A percentile compares a stretch with the other conserved stretches of the same genome.
Conservation (phyloP, 2,329 filamentous ascomycete species). For the Aspergillus caelatus region DNA sequence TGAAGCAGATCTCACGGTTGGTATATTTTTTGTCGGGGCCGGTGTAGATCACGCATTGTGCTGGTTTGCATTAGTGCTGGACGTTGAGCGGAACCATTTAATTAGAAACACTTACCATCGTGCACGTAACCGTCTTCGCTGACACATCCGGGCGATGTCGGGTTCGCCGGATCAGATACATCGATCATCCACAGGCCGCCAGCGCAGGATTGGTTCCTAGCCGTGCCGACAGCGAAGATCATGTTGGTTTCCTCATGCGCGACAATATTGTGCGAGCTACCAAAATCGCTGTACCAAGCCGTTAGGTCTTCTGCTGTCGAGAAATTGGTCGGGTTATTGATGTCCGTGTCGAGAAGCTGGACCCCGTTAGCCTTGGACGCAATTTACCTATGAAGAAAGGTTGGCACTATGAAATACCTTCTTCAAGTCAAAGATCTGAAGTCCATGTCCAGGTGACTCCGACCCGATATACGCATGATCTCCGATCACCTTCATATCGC, state of each 20-base stretch:
- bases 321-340: slow-evolving; percentile 15
- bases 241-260: slow-evolving; percentile 21
- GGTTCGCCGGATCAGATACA: slow-evolving; percentile 21
- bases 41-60: slow-evolving; percentile 23
- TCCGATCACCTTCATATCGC: slow-evolving; percentile 22
- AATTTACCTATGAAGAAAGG: too few species aligned
- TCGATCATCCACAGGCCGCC: slow-evolving; percentile 25
- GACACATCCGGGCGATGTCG: slow-evolving; percentile 20
- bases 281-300: slow-evolving; percentile 21
- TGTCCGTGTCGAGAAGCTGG: slow-evolving; percentile 5
- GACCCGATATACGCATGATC: slow-evolving; percentile 23
- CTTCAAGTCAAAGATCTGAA: slow-evolving; percentile 24
- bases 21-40: slow-evolving; percentile 20
- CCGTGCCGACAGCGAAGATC: slow-evolving; percentile 23
- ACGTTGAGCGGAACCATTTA: background rate
- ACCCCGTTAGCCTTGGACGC: background rate
- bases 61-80: slow-evolving; percentile 7
- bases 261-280: slow-evolving; percentile 25
- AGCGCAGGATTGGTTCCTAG: slow-evolving; percentile 15
- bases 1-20: slow-evolving; percentile 23
- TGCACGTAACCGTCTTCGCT: slow-evolving; percentile 24
- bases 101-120: slow-evolving; percentile 11
- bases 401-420: slow-evolving; percentile 12
- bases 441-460: slow-evolving; percentile 19
- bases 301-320: slow-evolving; percentile 14